These are phyloP conservation scores for Gleditsia sinensis DNA, from an alignment of 306 rosid species.

Conservation along the genomic window DNA sequence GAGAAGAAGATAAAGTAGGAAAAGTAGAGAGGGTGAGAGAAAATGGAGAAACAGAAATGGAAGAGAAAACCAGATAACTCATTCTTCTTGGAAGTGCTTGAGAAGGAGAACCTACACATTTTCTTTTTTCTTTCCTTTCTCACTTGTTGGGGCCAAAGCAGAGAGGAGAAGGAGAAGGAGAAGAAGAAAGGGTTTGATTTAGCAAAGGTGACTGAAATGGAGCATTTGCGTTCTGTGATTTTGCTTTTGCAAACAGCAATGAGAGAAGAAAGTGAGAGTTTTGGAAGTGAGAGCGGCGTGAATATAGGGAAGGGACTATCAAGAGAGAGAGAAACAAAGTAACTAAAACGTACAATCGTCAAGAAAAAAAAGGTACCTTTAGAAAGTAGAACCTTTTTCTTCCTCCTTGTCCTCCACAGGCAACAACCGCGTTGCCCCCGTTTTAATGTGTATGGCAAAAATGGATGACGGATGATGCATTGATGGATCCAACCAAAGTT, in stretches of 20 bases:
- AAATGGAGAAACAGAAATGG: conserved; percentile 54
- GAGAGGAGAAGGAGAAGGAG: conserved; percentile 37
- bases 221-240: conserved; percentile 24
- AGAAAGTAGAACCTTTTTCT: conserved; percentile 40
- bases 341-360: conserved; percentile 36
- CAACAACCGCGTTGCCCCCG: conserved; percentile 46
- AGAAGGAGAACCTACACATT: conserved; percentile 60
- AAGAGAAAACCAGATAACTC: conserved; percentile 45
- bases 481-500: background rate
- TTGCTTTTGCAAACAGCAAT: conserved; percentile 34
- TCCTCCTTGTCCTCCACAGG: conserved; percentile 35
- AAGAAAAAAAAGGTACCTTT: conserved; percentile 49
- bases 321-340: conserved; percentile 27
- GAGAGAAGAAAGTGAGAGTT: conserved; percentile 31
- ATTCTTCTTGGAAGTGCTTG: conserved; percentile 45
- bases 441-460: conserved; percentile 10
- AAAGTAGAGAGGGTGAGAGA: conserved; percentile 88
- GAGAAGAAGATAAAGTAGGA: conserved; percentile 87
- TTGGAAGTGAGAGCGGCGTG: conserved; percentile 76
- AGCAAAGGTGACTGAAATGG: conserved; percentile 30
- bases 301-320: conserved; percentile 72
- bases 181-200: conserved; percentile 28
- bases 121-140: background rate
- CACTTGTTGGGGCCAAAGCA: conserved; percentile 30
- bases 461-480: background rate